Percentiles rank a stretch among this genome's conserved stretches.
Conservation (phyloP, 208 protist genomes). For the Vickermania spadyakhi region DNA sequence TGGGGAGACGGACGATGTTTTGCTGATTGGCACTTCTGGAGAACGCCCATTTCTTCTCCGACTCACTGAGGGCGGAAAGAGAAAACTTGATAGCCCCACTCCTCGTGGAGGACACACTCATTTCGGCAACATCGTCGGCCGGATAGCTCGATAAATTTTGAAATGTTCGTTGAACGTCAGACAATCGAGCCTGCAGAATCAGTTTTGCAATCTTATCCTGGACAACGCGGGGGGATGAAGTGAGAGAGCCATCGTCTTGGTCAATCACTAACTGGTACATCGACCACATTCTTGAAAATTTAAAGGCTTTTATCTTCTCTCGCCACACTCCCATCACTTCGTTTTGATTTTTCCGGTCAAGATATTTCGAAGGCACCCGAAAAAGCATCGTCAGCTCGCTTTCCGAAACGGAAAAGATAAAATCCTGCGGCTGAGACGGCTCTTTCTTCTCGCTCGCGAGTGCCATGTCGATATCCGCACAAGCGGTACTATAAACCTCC, state of each 20-base stretch:
- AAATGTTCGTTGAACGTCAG: not conserved
- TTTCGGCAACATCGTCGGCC: not conserved
- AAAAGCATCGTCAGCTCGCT: not conserved
- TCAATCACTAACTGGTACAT: not conserved
- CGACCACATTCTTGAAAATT: not conserved
- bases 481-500: not conserved
- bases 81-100: not conserved
- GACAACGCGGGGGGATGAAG: not conserved
- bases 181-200: not conserved
- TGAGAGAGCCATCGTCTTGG: not conserved
- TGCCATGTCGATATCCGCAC: not conserved
- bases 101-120: not conserved
- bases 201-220: not conserved
- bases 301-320: not conserved
- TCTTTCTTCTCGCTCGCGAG: not conserved
- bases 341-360: not conserved
- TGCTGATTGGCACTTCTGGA: not conserved
- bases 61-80: not conserved
- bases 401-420: not conserved
- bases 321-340: not conserved
- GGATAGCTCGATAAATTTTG: not conserved
- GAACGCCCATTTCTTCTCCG: not conserved
- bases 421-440: not conserved
- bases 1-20: not conserved
- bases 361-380: not conserved